These are phyloP conservation scores for Colletotrichum graminicola DNA, from an alignment of 2,329 filamentous ascomycete genomes.

Conservation along the genomic window DNA sequence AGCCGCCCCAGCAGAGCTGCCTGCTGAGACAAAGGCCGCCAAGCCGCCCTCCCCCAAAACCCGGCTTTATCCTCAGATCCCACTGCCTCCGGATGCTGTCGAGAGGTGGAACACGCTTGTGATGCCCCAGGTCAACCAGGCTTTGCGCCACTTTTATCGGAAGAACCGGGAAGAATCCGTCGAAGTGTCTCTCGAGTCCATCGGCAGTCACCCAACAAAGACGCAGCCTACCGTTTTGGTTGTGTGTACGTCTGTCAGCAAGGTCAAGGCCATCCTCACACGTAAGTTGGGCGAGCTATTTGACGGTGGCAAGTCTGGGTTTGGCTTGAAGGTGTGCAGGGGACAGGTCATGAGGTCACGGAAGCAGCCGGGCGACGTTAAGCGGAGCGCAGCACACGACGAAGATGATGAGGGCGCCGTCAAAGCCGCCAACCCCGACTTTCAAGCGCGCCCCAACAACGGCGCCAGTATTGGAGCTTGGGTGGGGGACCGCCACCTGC, in stretches of 20 bases:
- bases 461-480: constrained; percentile 95
- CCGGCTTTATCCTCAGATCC: constrained; percentile 70
- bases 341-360: constrained; percentile 76
- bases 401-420: constrained; percentile 54
- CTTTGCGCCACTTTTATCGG: constrained; percentile 77
- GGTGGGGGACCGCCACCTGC: constrained; percentile 85
- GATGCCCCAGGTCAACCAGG: constrained; percentile 79
- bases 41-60: constrained; percentile 54
- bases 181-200: constrained; percentile 81
- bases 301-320: constrained; percentile 69
- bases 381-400: constrained; percentile 56
- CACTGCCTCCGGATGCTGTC: constrained; percentile 70
- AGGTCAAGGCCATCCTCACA: constrained; percentile 78
- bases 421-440: constrained; percentile 75
- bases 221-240: constrained; percentile 81
- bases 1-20: constrained; percentile 20
- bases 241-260: constrained; percentile 79
- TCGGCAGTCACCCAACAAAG: constrained; percentile 75
- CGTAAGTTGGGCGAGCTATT: constrained; percentile 75
- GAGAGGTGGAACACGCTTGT: constrained; percentile 79
- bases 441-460: constrained; percentile 82
- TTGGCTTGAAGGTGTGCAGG: constrained; percentile 78
- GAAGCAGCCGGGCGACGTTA: constrained; percentile 50
- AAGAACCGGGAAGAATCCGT: constrained; percentile 79
- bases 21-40: constrained; percentile 26